Evolutionary conservation across 345 rosid genomes (phyloP).

Genomic region (Gossypium turneri): DNA sequence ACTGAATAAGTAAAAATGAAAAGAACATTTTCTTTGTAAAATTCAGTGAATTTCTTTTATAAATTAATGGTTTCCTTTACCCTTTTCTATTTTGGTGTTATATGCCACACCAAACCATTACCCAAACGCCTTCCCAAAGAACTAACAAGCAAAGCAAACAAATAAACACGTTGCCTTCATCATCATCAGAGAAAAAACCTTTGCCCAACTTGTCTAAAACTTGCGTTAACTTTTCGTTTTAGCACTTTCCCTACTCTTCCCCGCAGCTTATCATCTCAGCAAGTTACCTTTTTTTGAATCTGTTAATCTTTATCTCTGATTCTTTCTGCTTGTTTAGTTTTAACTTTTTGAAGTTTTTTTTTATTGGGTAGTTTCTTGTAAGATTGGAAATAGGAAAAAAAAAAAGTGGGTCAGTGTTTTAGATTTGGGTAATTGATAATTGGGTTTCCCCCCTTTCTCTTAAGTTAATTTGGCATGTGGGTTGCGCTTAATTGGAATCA

Average conservation of each 20-base stretch:
- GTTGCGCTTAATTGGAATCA: constrained; percentile 58
- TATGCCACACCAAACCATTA: constrained; percentile 15
- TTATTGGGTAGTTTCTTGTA: background rate
- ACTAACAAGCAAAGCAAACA: background rate
- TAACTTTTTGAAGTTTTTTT: background rate
- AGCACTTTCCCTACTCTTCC: background rate
- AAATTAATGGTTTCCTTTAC: background rate
- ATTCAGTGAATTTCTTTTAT: background rate
- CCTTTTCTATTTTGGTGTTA: background rate
- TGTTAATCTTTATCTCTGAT: background rate
- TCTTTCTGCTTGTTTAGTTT: background rate
- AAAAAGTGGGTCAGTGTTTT: background rate
- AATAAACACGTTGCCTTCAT: constrained; percentile 27
- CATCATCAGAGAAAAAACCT: constrained; percentile 17
- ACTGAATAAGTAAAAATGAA: background rate
- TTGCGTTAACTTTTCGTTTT: background rate
- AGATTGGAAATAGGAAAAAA: background rate
- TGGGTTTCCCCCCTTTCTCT: background rate
- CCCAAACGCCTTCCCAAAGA: constrained; percentile 17
- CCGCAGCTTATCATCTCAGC: background rate
- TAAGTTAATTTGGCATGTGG: constrained; percentile 44
- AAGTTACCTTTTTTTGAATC: background rate
- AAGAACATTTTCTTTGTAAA: background rate
- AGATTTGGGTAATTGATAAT: background rate
- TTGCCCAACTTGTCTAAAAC: background rate